Percentiles rank a stretch among this genome's conserved stretches.
Conservation (phyloP, 164 flowering plant species). For the Umbellularia californica region DNA sequence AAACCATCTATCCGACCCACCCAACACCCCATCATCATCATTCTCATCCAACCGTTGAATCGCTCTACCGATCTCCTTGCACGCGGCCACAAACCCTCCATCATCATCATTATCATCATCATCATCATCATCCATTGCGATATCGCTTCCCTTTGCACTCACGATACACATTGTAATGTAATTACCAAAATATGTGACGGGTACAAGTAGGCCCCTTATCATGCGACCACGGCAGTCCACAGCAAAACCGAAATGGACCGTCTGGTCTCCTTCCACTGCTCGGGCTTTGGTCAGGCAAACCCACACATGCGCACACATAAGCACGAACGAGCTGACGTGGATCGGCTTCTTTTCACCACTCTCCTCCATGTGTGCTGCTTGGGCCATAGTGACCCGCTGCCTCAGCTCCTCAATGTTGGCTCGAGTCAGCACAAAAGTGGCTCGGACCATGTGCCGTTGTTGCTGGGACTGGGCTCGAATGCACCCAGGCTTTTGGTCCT, state of each 20-base stretch:
- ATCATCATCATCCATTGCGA: conserved; percentile 16
- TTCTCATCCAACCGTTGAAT: conserved; percentile 9
- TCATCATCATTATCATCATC: conserved; percentile 3
- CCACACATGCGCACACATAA: conserved; percentile 35
- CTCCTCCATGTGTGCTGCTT: neutral
- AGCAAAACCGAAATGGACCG: conserved; percentile 14
- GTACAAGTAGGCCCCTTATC: conserved; percentile 18
- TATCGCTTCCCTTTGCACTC: neutral
- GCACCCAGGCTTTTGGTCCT: neutral
- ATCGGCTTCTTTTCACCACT: neutral
- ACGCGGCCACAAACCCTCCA: conserved; percentile 24
- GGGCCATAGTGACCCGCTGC: neutral
- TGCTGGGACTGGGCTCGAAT: too few relatives aligned
- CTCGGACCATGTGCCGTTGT: neutral
- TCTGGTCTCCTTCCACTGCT: neutral
- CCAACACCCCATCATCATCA: conserved; percentile 1
- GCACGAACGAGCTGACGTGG: conserved; percentile 25
- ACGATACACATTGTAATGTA: conserved; percentile 24
- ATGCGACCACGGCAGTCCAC: conserved; percentile 32
- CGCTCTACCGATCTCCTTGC: conserved; percentile 19
- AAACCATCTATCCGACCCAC: neutral
- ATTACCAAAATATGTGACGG: conserved; percentile 48
- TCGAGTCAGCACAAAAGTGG: conserved; percentile 7
- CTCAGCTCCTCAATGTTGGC: conserved; percentile 6
- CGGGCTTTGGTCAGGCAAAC: conserved; percentile 26